A percentile compares a stretch with the other conserved stretches of the same genome.
Evolutionary conservation across 768 basidiomycete species (phyloP).

Genomic region (Lactifluus hygrophoroides): DNA sequence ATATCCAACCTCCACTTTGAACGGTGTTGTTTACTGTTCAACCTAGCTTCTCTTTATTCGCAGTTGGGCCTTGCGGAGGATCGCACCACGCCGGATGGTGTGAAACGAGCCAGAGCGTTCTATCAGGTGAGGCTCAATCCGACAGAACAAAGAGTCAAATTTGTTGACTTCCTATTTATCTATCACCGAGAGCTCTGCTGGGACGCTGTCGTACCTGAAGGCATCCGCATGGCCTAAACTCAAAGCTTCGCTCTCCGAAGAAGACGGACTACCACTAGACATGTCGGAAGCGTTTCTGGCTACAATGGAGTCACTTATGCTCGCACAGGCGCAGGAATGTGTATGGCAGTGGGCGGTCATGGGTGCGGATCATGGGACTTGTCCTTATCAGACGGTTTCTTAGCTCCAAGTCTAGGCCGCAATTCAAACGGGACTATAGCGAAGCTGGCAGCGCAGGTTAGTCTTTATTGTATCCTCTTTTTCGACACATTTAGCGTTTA

Average conservation of each 20-base stretch:
- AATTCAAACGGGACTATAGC: slow-evolving; percentile 19
- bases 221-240: slow-evolving; percentile 48
- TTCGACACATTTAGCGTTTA: background rate
- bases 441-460: slow-evolving; percentile 16
- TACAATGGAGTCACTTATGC: slow-evolving; percentile 65
- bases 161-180: background rate
- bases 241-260: slow-evolving; percentile 33
- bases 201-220: slow-evolving; percentile 54
- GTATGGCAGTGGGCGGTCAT: slow-evolving; percentile 89
- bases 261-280: slow-evolving; percentile 55
- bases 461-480: background rate
- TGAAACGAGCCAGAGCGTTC: slow-evolving; percentile 65
- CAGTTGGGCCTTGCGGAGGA: slow-evolving; percentile 67
- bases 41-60: slow-evolving; percentile 80
- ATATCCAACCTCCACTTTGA: slow-evolving; percentile 77
- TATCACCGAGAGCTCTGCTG: slow-evolving; percentile 53
- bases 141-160: background rate
- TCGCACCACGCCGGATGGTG: slow-evolving; percentile 64
- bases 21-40: slow-evolving; percentile 70
- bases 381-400: background rate
- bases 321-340: slow-evolving; percentile 95
- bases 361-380: slow-evolving; percentile 35
- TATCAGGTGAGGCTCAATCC: slow-evolving; percentile 47
- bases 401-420: slow-evolving; percentile 4
- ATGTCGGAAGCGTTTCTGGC: slow-evolving; percentile 52